phyloP scores from a whole-genome alignment of 805 yeast species.

The Teunomyces lycoperdinae region DNA sequence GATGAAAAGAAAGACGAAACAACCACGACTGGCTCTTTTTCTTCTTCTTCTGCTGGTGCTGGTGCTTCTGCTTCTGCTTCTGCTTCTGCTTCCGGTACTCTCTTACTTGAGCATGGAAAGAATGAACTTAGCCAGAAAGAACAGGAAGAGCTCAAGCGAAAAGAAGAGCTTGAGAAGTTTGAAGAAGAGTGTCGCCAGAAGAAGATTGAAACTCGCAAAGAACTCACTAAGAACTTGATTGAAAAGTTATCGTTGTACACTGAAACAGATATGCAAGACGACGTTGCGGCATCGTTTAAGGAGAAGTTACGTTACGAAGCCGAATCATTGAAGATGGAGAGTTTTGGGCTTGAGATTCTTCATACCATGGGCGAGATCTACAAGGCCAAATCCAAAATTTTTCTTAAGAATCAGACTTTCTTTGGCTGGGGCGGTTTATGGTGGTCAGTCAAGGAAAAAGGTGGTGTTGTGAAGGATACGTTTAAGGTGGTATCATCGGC shows the following conservation, averaged over 20 bases:
- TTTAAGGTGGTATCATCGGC: conserved; percentile 70
- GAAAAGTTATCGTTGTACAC: conserved; percentile 43
- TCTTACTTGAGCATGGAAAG: conserved; percentile 21
- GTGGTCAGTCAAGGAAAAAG: conserved; percentile 69
- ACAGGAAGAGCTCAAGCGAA: conserved; percentile 44
- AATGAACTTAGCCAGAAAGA: conserved; percentile 34
- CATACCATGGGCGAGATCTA: conserved; percentile 74
- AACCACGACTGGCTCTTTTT: background rate
- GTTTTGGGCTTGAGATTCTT: conserved; percentile 79
- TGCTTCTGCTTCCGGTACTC: conserved; percentile 1
- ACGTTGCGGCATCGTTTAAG: conserved; percentile 49
- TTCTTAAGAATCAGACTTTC: conserved; percentile 59
- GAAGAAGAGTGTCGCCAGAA: conserved; percentile 76
- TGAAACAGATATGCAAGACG: conserved; percentile 43
- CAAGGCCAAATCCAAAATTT: conserved; percentile 60
- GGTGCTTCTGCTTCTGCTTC: conserved; percentile 5
- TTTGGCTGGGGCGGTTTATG: conserved; percentile 69
- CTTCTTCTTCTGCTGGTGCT: background rate
- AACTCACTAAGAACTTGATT: conserved; percentile 55
- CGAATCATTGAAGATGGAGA: conserved; percentile 74
- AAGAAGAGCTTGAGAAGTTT: conserved; percentile 55
- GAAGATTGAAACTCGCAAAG: conserved; percentile 62
- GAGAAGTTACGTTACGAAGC: conserved; percentile 76
- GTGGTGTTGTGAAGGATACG: conserved; percentile 70
- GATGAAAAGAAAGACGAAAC: conserved; percentile 27